Evolutionary conservation across 2,329 filamentous ascomycete species (phyloP).

Genomic region (Alternaria solani): DNA sequence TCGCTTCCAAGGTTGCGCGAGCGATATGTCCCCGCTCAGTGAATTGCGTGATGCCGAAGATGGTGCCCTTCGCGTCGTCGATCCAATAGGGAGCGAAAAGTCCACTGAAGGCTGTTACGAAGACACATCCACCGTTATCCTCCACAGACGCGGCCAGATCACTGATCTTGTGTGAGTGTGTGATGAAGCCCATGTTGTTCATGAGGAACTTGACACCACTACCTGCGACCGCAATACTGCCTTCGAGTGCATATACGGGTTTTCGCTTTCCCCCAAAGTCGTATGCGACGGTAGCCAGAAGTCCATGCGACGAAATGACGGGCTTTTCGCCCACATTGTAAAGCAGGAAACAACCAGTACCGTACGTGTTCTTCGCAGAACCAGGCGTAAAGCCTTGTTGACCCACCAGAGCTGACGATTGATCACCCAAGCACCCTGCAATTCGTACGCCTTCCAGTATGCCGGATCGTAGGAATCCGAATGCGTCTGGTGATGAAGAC

Average conservation of each 20-base stretch:
- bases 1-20: conserved; percentile 87
- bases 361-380: conserved; percentile 89
- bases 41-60: conserved; percentile 83
- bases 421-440: conserved; percentile 85
- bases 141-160: conserved; percentile 69
- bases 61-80: conserved; percentile 87
- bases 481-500: conserved; percentile 77
- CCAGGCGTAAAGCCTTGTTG: conserved; percentile 85
- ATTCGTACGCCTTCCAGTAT: conserved; percentile 75
- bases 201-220: conserved; percentile 76
- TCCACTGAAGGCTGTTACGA: conserved; percentile 91
- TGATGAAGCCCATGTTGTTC: conserved; percentile 71
- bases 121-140: conserved; percentile 82
- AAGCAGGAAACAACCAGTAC: conserved; percentile 86
- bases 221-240: conserved; percentile 82
- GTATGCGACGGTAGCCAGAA: conserved; percentile 87
- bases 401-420: conserved; percentile 84
- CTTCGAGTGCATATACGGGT: conserved; percentile 82
- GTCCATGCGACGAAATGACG: conserved; percentile 82
- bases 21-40: conserved; percentile 87
- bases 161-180: conserved; percentile 68
- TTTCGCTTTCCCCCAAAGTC: conserved; percentile 74
- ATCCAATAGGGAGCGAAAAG: conserved; percentile 96
- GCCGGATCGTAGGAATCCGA: conserved; percentile 72
- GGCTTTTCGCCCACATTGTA: conserved; percentile 89